These are phyloP conservation scores for Cucurbita argyrosperma DNA, from an alignment of 306 rosid species.

Conservation along the genomic window DNA sequence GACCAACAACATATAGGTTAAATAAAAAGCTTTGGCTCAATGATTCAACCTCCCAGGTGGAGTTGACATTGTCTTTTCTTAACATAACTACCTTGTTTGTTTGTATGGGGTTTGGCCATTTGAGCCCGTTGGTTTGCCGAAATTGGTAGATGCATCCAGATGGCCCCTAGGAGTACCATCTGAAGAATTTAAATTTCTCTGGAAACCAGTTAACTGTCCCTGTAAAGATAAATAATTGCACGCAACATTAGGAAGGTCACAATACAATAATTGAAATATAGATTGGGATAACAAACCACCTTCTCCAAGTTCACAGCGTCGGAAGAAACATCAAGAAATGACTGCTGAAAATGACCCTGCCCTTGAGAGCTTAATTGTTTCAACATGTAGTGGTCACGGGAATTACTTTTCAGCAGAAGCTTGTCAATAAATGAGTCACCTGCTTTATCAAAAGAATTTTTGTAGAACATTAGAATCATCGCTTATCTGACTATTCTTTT, in stretches of 20 bases:
- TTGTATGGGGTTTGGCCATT: constrained; percentile 8
- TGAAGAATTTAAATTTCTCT: constrained; percentile 8
- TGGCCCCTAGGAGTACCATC: constrained; percentile 13
- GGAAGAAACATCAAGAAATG: constrained; percentile 13
- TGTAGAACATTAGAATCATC: constrained; percentile 18
- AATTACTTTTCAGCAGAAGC: constrained; percentile 19
- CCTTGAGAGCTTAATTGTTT: constrained; percentile 16
- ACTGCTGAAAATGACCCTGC: constrained; percentile 15
- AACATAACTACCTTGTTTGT: constrained; percentile 25
- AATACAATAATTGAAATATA: neutral
- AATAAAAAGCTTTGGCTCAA: neutral
- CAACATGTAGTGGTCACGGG: constrained; percentile 6
- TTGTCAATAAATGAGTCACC: constrained; percentile 19
- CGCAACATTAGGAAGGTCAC: neutral
- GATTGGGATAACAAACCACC: constrained; percentile 11
- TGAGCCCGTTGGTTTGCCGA: constrained; percentile 14
- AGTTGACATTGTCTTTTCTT: neutral
- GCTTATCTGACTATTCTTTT: constrained; percentile 13
- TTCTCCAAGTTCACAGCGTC: constrained; percentile 14
- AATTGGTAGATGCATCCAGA: constrained; percentile 17
- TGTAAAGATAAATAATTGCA: constrained; percentile 1
- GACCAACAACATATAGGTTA: neutral
- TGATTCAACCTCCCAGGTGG: neutral
- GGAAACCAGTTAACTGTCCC: constrained; percentile 12
- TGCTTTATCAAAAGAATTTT: constrained; percentile 19